Evolutionary conservation across 1,139 yeast genomes (phyloP), one percentile per base, ranked within the genome.

Genomic region (Saccharomyces hybrid): DNA sequence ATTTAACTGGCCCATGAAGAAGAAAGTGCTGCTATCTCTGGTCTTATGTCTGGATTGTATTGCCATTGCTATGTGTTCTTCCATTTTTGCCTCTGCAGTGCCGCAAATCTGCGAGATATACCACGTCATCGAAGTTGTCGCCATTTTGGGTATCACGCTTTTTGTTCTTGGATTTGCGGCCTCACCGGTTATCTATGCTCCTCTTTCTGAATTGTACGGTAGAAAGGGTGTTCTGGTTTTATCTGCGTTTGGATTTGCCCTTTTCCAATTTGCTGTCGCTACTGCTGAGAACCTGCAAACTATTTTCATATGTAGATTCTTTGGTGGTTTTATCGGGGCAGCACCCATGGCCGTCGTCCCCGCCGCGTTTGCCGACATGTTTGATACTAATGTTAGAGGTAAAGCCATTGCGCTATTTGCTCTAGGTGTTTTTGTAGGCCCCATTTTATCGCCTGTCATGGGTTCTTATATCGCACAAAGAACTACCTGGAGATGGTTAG

Each of bases 271-370:
- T 65, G 95, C 85, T 1, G 81, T 79, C 28, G 95, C 90, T 2
- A 78, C 88, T 9, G 88, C 87, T 34, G 77, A 86, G 65, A 84
- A 88, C 63, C 60, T 86, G 32, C 95, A 88, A 68, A 83, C 95
- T 0, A 73, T 87, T 56, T 70, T 88, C 74, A 70, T 88, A 48
- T 80, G 88, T 68, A 78, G 96, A 57, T 88, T 86, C 69, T 84
- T 88, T 66, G 82, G 83, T 38, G 95, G 95, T 46, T 77, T 83
- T 60, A 70, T 83, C 54, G 95, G 95, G 57, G 88, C 93, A 16
- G 88, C 93, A 7, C 87, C 95, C 0, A 70, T 88, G 66, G 93
- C 87, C 19, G 88, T 86, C 44, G 90, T 86, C 7, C 95, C 95
- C 26, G 95, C 95, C 31, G 79, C 87, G 0, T 83, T 87, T 75